Evolutionary conservation across 768 basidiomycete species (phyloP), one percentile per base, ranked within the genome.

Genomic region (Scleroderma bovista): DNA sequence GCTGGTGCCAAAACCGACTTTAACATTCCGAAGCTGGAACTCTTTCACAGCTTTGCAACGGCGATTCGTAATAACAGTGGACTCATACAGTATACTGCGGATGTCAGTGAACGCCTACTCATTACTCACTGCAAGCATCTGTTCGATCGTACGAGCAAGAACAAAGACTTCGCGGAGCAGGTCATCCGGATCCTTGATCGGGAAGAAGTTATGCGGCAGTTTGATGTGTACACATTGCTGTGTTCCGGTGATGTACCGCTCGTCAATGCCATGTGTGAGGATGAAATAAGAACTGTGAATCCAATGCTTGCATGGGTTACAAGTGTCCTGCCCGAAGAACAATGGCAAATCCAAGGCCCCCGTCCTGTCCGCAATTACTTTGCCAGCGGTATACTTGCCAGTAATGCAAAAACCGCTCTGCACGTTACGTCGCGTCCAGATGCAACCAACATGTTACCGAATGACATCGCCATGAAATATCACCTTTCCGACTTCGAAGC

Each of bases 111-210:
- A 48, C 56, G 60, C 24, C 51, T 65, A 2, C 63, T 72, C 40
- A 69, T 69, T 46, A 57, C 54, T 1, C 49, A 63, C 17, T 62
- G 70, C 51, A 72, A 70, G 47, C 42, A 60, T 15, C 67, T 67
- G 52, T 65, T 49, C 49, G 56, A 16, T 22, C 58, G 22, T 15
- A 52, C 51, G 1, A 52, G 24, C 23, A 24, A 61, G 53, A 8
- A 73, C 69, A 50, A 61, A 65, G 54, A 67, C 19, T 68, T 68
- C 38, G 57, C 68, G 40, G 29, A 60, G 0, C 70, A 74, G 51
- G 70, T 73, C 24, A 62, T 61, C 32, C 53, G 59, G 2, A 46
- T 59, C 37, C 53, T 75, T 16, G 65, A 70, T 44, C 60, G 60
- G 2, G 22, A 34, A 3, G 68, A 71, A 15, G 66, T 62, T 52